Evolutionary conservation across 2,329 filamentous ascomycete genomes (phyloP).

Genomic region (Onygenales sp.): DNA sequence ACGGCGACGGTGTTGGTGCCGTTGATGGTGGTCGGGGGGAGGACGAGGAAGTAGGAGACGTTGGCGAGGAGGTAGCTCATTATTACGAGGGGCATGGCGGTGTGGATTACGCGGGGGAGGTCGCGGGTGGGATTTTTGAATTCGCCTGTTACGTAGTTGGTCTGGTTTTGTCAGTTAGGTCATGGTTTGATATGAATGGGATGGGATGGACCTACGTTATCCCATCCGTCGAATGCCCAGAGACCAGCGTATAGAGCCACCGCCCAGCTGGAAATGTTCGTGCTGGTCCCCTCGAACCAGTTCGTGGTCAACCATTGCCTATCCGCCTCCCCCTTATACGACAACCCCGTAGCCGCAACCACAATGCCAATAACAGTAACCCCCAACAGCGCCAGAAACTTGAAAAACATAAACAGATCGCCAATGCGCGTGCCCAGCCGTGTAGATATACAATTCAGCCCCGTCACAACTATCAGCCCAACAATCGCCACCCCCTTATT

Average conservation of each 20-base stretch:
- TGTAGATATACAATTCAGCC: conserved; percentile 86
- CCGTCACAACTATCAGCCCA: conserved; percentile 66
- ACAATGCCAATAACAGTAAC: conserved; percentile 83
- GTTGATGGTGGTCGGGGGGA: conserved; percentile 71
- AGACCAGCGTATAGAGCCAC: conserved; percentile 90
- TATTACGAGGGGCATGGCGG: conserved; percentile 90
- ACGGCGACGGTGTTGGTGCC: conserved; percentile 92
- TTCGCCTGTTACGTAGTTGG: conserved; percentile 95
- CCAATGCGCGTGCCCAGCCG: conserved; percentile 77
- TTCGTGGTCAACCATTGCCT: conserved; percentile 75
- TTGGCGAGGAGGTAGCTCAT: conserved; percentile 84
- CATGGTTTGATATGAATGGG: background rate
- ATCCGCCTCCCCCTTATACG: conserved; percentile 64
- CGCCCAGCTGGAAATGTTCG: conserved; percentile 75
- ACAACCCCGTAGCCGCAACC: conserved; percentile 77
- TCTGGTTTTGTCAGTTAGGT: conserved; percentile 41
- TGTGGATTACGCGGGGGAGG: conserved; percentile 89
- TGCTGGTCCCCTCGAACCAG: conserved; percentile 83
- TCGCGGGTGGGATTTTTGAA: conserved; percentile 87
- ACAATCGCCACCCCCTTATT: conserved; percentile 78
- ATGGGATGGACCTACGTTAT: conserved; percentile 60
- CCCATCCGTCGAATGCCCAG: conserved; percentile 98
- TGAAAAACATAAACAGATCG: conserved; percentile 92
- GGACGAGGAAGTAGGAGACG: conserved; percentile 85
- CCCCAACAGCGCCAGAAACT: conserved; percentile 79